These are phyloP conservation scores for Dichomitus squalens DNA, from an alignment of 1,284 basidiomycete species.

Conservation along the genomic window DNA sequence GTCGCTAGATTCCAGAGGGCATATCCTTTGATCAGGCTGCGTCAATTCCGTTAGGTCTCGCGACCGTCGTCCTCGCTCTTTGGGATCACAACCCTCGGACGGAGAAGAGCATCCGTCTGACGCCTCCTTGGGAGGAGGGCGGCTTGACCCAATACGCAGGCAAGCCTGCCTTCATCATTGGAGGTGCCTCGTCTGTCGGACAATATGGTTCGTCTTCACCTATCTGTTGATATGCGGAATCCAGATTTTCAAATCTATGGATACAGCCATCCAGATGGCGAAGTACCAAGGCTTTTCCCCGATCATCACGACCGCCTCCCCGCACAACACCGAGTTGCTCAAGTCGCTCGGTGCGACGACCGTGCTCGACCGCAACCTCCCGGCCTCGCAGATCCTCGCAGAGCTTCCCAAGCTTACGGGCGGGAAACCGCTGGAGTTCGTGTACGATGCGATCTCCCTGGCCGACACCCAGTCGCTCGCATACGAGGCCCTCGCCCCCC, in stretches of 20 bases:
- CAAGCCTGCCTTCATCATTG: constrained; percentile 44
- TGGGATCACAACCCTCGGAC: constrained; percentile 24
- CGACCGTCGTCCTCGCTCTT: constrained; percentile 31
- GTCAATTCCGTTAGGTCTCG: constrained; percentile 33
- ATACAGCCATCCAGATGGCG: constrained; percentile 54
- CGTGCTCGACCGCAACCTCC: constrained; percentile 47
- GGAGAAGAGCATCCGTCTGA: constrained; percentile 22
- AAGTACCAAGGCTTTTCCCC: constrained; percentile 53
- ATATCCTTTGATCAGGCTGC: constrained; percentile 35
- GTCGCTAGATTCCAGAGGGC: constrained; percentile 30
- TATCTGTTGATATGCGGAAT: constrained; percentile 15
- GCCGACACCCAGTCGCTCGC: constrained; percentile 24
- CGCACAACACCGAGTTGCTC: constrained; percentile 43
- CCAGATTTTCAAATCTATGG: too few species aligned
- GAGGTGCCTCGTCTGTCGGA: constrained; percentile 48
- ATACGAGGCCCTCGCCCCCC: constrained; percentile 31
- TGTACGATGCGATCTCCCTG: constrained; percentile 40
- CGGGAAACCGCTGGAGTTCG: constrained; percentile 33
- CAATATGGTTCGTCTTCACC: constrained; percentile 35
- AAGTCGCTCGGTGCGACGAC: constrained; percentile 56
- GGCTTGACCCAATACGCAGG: constrained; percentile 39
- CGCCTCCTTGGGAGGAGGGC: constrained; percentile 28
- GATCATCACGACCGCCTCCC: constrained; percentile 55
- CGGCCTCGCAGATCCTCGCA: constrained; percentile 26
- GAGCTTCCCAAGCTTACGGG: constrained; percentile 28